A percentile compares a stretch with the other conserved stretches of the same genome.
Evolutionary conservation across 2,329 filamentous ascomycete species (phyloP).

Genomic region (Neofusicoccum umdonicola): DNA sequence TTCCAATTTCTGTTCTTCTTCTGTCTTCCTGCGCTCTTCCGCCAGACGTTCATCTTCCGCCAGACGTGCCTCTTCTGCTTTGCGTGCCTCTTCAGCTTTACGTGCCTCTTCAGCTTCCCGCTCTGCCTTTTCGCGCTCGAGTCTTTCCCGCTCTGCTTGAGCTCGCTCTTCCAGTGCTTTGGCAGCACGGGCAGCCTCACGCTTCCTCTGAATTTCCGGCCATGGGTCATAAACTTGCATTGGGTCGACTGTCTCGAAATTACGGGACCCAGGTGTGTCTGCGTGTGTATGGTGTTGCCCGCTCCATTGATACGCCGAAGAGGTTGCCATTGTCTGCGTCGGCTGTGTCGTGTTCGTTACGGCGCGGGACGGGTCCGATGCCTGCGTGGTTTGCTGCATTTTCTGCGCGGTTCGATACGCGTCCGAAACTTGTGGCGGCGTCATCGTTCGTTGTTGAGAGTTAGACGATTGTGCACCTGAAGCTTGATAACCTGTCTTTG

Average conservation of each 20-base stretch:
- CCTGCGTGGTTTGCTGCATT: neutral
- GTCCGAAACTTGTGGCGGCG: neutral
- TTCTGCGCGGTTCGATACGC: neutral
- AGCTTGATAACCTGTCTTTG: neutral
- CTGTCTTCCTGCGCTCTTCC: slow-evolving; percentile 26
- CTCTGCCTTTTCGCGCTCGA: slow-evolving; percentile 17
- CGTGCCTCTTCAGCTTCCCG: slow-evolving; percentile 29
- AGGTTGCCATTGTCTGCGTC: neutral
- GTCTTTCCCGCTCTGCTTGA: slow-evolving; percentile 31
- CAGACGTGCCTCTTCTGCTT: slow-evolving; percentile 21
- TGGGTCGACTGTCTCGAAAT: slow-evolving; percentile 48
- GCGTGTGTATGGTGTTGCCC: neutral
- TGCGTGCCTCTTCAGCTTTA: slow-evolving; percentile 29
- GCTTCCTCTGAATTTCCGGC: slow-evolving; percentile 47
- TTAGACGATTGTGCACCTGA: neutral
- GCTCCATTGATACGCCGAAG: slow-evolving; percentile 7
- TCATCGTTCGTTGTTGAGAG: neutral
- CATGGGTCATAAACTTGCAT: slow-evolving; percentile 55
- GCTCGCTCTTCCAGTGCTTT: slow-evolving; percentile 35
- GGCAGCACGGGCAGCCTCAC: slow-evolving; percentile 31
- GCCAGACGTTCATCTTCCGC: slow-evolving; percentile 13
- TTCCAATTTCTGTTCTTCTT: slow-evolving; percentile 23
- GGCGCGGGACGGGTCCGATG: too few relatives aligned
- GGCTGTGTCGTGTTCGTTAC: neutral
- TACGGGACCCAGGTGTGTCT: neutral